A percentile compares a stretch with the other conserved stretches of the same genome.
phyloP scores from a whole-genome alignment of 176 grass and related monocot genomes.

The Lolium perenne region DNA sequence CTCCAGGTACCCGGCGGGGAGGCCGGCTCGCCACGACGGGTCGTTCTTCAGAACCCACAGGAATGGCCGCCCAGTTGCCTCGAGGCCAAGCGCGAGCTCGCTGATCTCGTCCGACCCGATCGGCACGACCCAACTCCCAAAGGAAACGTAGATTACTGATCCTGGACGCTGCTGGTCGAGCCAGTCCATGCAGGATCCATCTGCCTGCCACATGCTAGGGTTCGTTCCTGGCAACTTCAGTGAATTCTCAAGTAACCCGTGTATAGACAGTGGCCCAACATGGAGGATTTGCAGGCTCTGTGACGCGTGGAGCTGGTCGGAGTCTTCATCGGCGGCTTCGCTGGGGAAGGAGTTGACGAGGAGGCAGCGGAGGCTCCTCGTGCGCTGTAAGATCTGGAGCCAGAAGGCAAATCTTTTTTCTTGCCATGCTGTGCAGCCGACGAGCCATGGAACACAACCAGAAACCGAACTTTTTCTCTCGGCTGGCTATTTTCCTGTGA shows the following conservation, averaged over 20 bases:
- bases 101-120: constrained; percentile 51
- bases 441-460: constrained; percentile 58
- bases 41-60: constrained; percentile 77
- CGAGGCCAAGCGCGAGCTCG: constrained; percentile 63
- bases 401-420: constrained; percentile 75
- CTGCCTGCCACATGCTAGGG: constrained; percentile 62
- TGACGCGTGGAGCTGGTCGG: background rate
- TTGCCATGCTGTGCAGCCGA: constrained; percentile 52
- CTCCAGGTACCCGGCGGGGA: constrained; percentile 45
- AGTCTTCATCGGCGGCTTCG: constrained; percentile 3
- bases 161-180: constrained; percentile 48
- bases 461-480: too few species aligned
- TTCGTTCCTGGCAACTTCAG: background rate
- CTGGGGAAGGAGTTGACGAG: constrained; percentile 79
- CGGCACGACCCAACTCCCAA: constrained; percentile 80
- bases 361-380: constrained; percentile 51
- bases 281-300: constrained; percentile 39
- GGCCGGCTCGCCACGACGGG: constrained; percentile 60
- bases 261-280: constrained; percentile 51
- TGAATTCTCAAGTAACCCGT: background rate
- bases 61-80: constrained; percentile 60
- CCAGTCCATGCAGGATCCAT: constrained; percentile 74
- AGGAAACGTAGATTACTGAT: constrained; percentile 76
- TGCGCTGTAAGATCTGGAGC: constrained; percentile 56
- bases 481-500: too few species aligned